Percentiles rank a stretch among this genome's conserved stretches.
phyloP scores from a whole-genome alignment of 176 grass and related monocot species.

The Olyra latifolia region DNA sequence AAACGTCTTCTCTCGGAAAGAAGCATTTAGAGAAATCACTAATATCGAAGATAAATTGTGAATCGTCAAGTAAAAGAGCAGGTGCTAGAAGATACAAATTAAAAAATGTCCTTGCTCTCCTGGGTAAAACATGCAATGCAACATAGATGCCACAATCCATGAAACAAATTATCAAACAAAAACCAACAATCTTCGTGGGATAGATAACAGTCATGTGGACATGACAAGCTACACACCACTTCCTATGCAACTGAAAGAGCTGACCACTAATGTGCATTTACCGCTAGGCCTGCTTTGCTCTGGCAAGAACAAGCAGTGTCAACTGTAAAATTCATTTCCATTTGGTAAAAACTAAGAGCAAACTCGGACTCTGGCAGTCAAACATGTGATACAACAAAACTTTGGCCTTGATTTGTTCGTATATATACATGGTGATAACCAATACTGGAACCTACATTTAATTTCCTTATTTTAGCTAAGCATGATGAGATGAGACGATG shows the following conservation, averaged over 20 bases:
- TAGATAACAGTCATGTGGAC: not conserved
- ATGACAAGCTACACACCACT: not conserved
- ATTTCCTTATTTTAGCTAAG: not conserved
- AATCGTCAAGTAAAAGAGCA: not conserved
- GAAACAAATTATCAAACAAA: not conserved
- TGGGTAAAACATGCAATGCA: not conserved
- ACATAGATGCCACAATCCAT: not conserved
- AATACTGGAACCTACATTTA: not conserved
- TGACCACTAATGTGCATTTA: not conserved
- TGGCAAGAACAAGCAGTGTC: not conserved
- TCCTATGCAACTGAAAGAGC: not conserved
- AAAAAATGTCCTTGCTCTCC: not conserved
- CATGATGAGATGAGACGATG: not conserved
- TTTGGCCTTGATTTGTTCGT: not conserved
- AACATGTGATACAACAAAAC: not conserved
- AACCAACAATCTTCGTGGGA: not conserved
- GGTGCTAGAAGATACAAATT: not conserved
- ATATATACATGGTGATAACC: too few relatives aligned
- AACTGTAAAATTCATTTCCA: not conserved
- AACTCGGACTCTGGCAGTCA: not conserved
- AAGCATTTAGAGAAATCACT: not conserved
- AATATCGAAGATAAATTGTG: not conserved
- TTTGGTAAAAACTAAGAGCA: not conserved
- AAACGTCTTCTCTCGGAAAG: not conserved
- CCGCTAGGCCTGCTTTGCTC: not conserved